Percentiles rank a stretch among this genome's conserved stretches.
Conservation (phyloP, 2,329 filamentous ascomycete species). For the Colletotrichum tropicale region DNA sequence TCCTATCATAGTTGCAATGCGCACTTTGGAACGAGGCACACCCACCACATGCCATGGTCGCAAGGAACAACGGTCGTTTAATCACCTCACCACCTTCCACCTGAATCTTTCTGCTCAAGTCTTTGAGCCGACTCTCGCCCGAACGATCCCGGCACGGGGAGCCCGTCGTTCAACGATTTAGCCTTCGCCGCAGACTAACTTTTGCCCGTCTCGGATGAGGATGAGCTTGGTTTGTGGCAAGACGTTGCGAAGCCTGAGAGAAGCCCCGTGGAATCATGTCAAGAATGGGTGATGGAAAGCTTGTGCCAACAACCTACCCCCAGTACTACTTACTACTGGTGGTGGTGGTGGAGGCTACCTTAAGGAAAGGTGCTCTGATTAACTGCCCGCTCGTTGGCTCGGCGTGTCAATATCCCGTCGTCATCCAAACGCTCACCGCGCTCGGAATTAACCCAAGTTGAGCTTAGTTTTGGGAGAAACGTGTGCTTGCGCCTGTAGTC, state of each 20-base stretch:
- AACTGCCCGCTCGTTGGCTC: not conserved
- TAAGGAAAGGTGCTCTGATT: not conserved
- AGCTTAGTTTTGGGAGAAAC: not conserved
- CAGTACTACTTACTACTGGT: not conserved
- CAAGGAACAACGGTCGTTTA: too few species aligned
- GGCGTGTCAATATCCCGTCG: not conserved
- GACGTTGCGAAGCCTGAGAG: not conserved
- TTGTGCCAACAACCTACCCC: too few species aligned
- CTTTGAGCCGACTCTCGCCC: not conserved
- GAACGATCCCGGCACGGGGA: not conserved
- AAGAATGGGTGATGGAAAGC: not conserved
- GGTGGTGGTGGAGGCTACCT: not conserved
- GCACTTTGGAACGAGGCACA: not conserved
- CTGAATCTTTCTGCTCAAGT: too few species aligned
- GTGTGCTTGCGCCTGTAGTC: not conserved
- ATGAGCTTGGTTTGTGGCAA: not conserved
- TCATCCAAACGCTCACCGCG: slow-evolving; percentile 4
- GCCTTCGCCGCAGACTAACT: not conserved
- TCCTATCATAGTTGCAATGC: not conserved
- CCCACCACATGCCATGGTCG: too few species aligned
- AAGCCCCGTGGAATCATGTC: slow-evolving; percentile 2
- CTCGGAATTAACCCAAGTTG: not conserved
- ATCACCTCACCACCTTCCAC: too few species aligned
- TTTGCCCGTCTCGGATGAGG: not conserved
- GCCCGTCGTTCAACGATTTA: not conserved